Base-by-base conservation (phyloP, 2,329 filamentous ascomycete genomes). In the Diaporthe caulivora region DNA sequence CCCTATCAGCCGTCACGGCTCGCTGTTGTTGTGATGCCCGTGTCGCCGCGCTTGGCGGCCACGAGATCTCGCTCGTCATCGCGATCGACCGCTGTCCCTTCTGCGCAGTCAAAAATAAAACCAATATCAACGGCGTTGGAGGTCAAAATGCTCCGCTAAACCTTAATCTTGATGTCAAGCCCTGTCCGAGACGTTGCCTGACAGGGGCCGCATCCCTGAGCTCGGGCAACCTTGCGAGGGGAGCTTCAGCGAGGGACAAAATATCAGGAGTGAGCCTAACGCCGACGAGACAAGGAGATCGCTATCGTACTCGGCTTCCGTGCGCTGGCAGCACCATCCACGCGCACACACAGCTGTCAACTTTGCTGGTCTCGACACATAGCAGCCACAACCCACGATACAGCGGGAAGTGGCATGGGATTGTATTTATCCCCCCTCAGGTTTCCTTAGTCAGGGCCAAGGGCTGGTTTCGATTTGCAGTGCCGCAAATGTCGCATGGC, bases 91-190 rank as follows among this genome's bases (percentile, higher is more conserved):
- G 7, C 21, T 64, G 29, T 49, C 42, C 60, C 9, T 34, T 64
- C 42, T 11, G 26, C 15, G 42, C 42, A 34, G 26, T 24, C 42
- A 9, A 49, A 29, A 42, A 64, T 17, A 21, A 34, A 21, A 34
- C 21, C 26, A n/a, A 44, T 40, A 34, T 60, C 31, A 51, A 37
- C 34, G 69, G 31, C 55, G 37, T 2, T 40, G 5, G 47, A 62
- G 69, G 44, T 54, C 44, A 18, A 62, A 29, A 71, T 42, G 69
- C 69, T 71, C 69, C 69, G 69, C 69, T 26, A 62, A 71, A 71
- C 69, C 58, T 62, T 62, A 44, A 62, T 62, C 13, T 71, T 71
- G 69, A 71, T 71, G 69, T 71, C 69, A 71, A 62, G 62, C 62
- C 62, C 62, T 67, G 62, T 40, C 62, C 62, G 62, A 67, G 47